Conservation (phyloP, 345 rosid species). For the Brassica juncea region DNA sequence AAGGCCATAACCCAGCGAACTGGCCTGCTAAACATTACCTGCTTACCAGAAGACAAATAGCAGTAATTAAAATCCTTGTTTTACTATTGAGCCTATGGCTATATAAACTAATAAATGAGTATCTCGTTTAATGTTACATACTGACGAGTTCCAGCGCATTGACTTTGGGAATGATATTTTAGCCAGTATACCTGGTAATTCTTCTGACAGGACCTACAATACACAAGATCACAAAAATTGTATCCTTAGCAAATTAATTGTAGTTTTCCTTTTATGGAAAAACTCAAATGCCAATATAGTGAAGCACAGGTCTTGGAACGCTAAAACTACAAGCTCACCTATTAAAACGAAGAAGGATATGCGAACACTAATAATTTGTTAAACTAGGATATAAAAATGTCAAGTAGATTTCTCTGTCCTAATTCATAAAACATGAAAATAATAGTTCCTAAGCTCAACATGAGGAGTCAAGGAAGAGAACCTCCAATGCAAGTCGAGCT, state of each 20-base stretch:
- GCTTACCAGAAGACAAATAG: constrained; percentile 33
- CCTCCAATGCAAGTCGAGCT: constrained; percentile 77
- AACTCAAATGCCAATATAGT: constrained; percentile 19
- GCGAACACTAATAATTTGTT: not conserved
- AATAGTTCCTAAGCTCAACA: constrained; percentile 18
- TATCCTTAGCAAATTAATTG: constrained; percentile 16
- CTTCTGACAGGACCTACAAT: constrained; percentile 78
- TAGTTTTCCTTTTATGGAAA: constrained; percentile 6
- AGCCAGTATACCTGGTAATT: constrained; percentile 66
- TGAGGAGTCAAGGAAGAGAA: constrained; percentile 41
- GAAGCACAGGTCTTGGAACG: constrained; percentile 13
- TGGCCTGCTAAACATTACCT: constrained; percentile 92
- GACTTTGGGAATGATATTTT: constrained; percentile 89
- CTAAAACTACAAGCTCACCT: constrained; percentile 6
- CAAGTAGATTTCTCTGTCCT: not conserved
- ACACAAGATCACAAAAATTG: constrained; percentile 11
- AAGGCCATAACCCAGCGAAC: constrained; percentile 95
- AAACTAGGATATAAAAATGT: not conserved
- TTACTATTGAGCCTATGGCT: not conserved
- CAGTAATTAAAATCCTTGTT: constrained; percentile 7
- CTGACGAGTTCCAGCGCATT: constrained; percentile 97
- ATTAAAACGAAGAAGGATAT: constrained; percentile 6
- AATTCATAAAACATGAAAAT: constrained; percentile 14
- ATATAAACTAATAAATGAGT: not conserved
- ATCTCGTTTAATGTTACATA: constrained; percentile 32